Evolutionary conservation across 495 filamentous ascomycete genomes (phyloP).

Genomic region (Emericellopsis terricola): DNA sequence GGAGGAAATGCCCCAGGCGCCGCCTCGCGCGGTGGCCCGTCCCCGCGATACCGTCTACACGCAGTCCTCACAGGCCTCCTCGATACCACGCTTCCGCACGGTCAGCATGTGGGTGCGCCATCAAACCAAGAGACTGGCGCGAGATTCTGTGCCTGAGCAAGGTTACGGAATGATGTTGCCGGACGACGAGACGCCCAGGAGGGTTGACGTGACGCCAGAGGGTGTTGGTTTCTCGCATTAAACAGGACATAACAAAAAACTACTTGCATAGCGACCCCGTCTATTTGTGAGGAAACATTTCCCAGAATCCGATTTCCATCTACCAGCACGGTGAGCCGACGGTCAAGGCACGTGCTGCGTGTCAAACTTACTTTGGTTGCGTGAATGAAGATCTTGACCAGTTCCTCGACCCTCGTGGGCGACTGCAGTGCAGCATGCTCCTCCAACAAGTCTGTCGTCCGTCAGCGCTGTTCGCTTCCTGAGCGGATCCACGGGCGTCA

Average conservation of each 20-base stretch:
- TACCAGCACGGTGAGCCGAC: slow-evolving; percentile 21
- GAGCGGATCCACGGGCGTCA: too few relatives aligned
- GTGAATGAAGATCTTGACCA: slow-evolving; percentile 68
- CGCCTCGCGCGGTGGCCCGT: slow-evolving; percentile 24
- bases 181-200: slow-evolving; percentile 14
- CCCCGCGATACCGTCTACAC: slow-evolving; percentile 27
- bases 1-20: slow-evolving; percentile 4
- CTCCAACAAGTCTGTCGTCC: slow-evolving; percentile 60
- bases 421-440: slow-evolving; percentile 50
- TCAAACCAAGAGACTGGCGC: slow-evolving; percentile 21
- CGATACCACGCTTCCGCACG: slow-evolving; percentile 33
- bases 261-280: not conserved
- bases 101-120: slow-evolving; percentile 45
- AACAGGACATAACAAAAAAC: too few relatives aligned
- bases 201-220: slow-evolving; percentile 4
- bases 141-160: slow-evolving; percentile 16
- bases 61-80: slow-evolving; percentile 21
- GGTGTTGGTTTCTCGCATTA: not conserved
- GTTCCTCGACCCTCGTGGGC: slow-evolving; percentile 55
- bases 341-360: not conserved
- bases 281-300: slow-evolving; percentile 36
- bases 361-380: slow-evolving; percentile 46
- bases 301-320: slow-evolving; percentile 83
- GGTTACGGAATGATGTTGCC: slow-evolving; percentile 15
- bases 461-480: too few relatives aligned